Base-by-base conservation (phyloP, 2,329 filamentous ascomycete genomes). In the Plectosphaerella sp. region DNA sequence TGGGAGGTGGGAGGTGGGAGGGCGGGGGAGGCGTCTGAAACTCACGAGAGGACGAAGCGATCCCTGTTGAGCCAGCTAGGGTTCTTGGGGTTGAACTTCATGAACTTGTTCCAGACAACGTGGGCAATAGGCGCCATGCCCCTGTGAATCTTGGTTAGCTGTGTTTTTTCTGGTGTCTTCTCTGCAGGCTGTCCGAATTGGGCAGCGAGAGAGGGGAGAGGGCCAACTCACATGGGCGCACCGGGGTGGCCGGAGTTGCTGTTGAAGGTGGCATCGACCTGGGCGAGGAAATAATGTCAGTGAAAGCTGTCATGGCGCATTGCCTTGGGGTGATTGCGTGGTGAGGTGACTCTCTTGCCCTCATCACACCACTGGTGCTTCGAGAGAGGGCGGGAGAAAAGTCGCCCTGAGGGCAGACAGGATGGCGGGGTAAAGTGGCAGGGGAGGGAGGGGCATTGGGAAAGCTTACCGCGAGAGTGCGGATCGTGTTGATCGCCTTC, bases 31-130 rank as follows among this genome's bases (percentile, higher is more conserved):
- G n/a, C 4, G 41, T 46, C 28, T 48, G 43, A 45, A 18, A 88
- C 92, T 83, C 84, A 97, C 92, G 94, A 99, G 72, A 99, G 91
- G 58, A 99, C 91, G 70, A 99, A 99, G 73, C 94, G 89, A 77
- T 99, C 94, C 69, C 94, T 88, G 85, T 97, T 97, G 66, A 94
- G 68, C 92, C 92, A 99, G 60, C 91, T 82, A 64, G 94, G 90
- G 84, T 96, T 97, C 87, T 97, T 95, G 67, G 94, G 94, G 87
- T 97, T 99, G 84, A 97, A 99, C 73, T 78, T 95, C 91, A 99
- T 91, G 83, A 97, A 95, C 76, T 94, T 95, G 85, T 96, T 96
- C 80, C 90, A 99, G 60, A 99, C 85, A 67, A 97, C 91, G 82
- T 97, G 94, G 73, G 94, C 87, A 68, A 92, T 86, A 58, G 94